phyloP scores from a whole-genome alignment of 2,329 filamentous ascomycete genomes.

The Orbilia blumenaviensis region DNA sequence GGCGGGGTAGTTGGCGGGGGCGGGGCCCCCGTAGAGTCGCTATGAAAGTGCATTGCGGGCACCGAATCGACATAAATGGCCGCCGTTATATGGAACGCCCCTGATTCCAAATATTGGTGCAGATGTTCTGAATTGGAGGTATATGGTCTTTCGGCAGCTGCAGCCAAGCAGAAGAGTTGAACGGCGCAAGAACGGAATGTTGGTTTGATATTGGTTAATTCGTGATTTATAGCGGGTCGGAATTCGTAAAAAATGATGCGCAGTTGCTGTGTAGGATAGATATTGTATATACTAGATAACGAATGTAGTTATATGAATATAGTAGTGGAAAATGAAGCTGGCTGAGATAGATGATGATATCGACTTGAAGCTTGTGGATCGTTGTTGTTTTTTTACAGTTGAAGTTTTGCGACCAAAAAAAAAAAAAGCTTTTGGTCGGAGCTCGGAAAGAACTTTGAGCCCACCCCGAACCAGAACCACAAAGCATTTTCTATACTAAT shows the following conservation, averaged over 20 bases:
- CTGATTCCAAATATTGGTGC: neutral
- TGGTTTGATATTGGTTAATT: neutral
- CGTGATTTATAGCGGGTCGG: neutral
- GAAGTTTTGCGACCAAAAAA: conserved; percentile 11
- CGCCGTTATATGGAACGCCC: neutral
- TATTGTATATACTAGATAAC: neutral
- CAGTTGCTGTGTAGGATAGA: neutral
- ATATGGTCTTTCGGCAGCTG: no score
- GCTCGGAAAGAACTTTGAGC: conserved; percentile 2
- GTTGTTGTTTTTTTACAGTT: neutral
- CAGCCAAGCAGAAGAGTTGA: neutral
- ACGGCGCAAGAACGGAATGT: neutral
- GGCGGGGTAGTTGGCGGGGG: conserved; percentile 31
- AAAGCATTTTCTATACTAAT: no score
- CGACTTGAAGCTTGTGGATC: no score
- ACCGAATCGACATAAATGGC: conserved; percentile 49
- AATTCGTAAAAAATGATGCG: neutral
- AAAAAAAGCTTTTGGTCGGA: conserved; percentile 7
- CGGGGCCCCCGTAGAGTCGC: conserved; percentile 8
- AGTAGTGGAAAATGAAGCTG: neutral
- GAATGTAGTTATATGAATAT: neutral
- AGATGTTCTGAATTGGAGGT: no score
- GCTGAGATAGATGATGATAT: neutral
- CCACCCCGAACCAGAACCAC: neutral
- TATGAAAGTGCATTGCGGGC: conserved; percentile 37